Evolutionary conservation across 2,329 filamentous ascomycete genomes (phyloP), one percentile per base, ranked within the genome.

Genomic region (Fusarium poae): DNA sequence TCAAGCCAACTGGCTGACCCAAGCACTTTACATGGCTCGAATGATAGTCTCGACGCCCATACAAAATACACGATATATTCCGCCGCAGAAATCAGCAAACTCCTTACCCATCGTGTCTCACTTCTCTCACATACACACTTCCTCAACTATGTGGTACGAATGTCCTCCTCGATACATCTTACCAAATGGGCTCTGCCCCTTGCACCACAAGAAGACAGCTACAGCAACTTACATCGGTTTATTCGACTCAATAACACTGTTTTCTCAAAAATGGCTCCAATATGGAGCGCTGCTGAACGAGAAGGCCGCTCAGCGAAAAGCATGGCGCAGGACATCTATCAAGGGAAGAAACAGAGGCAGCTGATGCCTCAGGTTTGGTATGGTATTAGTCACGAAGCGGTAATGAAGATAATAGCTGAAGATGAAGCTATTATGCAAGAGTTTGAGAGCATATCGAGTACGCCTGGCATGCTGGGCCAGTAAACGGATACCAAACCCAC

Each of bases 41-140:
- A 82, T 15, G 81, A 86, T 23, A 75, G 78, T 27, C 88, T 86
- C 79, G 92, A 85, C 77, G 84, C 82, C 18, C 92, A 97, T 79
- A 94, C 93, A 1, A 88, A 88, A 57, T 94, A 97, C 79, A 93
- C 92, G 9, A 88, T 97, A 62, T 87, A 89, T 30, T 91, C 92
- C 0, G 93, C 94, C 1, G 90, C 90, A 70, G 90, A 92, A 54
- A 91, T 97, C 65, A 91, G 91, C 63, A 87, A 88, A 69, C 84
- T 94, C 70, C 88, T 93, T 49, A 91, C 91, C 1, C 87, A 97
- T 45, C 91, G 92, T 0, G 88, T 90, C 6, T 86, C 89, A 0
- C 82, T 95, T 3, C 84, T 90, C 6, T 88, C 88, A 32, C 93
- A 97, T 79, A 94, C 89, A 0, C 92, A 93, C 60, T 94, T 95